Conservation (phyloP, 2,329 filamentous ascomycete genomes). For the Cladobotryum protrusum region DNA sequence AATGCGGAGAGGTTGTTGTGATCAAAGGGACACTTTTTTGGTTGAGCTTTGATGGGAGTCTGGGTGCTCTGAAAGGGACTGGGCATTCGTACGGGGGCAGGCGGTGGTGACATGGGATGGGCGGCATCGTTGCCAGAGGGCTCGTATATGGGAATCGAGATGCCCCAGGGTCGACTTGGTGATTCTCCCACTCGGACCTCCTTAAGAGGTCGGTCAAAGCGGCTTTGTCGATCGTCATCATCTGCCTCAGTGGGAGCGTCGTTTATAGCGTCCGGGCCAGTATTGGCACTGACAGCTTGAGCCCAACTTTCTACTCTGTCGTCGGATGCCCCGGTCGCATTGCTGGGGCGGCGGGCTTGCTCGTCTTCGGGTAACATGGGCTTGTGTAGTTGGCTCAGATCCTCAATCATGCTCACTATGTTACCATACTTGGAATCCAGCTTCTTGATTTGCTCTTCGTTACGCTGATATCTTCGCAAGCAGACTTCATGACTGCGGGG, state of each 20-base stretch:
- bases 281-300: constrained; percentile 59
- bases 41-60: constrained; percentile 23
- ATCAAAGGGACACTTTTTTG: constrained; percentile 53
- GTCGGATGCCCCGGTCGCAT: constrained; percentile 50
- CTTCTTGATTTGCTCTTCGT: constrained; percentile 77
- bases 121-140: constrained; percentile 28
- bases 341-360: constrained; percentile 36
- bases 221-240: constrained; percentile 57
- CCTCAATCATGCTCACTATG: constrained; percentile 89
- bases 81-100: constrained; percentile 50
- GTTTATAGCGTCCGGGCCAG: constrained; percentile 24
- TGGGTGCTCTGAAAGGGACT: constrained; percentile 25
- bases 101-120: constrained; percentile 49
- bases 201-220: constrained; percentile 78
- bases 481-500: constrained; percentile 92
- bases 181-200: constrained; percentile 92
- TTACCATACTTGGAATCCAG: constrained; percentile 92
- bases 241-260: constrained; percentile 34
- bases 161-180: constrained; percentile 89
- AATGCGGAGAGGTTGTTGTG: constrained; percentile 39
- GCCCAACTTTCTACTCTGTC: constrained; percentile 84
- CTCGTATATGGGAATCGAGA: constrained; percentile 64
- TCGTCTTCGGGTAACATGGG: constrained; percentile 66
- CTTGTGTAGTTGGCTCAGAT: constrained; percentile 79
- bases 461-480: constrained; percentile 81